Conservation (phyloP, 257 asterid genomes). For the Cordia subcordata region DNA sequence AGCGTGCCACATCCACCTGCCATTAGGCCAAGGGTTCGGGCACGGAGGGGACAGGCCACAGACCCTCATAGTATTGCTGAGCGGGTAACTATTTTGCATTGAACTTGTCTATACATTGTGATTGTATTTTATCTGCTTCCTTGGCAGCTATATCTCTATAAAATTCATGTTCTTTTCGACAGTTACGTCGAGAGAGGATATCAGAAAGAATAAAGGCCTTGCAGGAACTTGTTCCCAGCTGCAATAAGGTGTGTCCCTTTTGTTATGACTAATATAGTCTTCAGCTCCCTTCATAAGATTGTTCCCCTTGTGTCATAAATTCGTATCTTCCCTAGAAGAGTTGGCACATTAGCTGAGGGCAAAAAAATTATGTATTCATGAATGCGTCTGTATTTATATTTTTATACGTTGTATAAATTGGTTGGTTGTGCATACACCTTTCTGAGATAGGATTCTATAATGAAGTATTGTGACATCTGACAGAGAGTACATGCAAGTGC, state of each 20-base stretch:
- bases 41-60: slow-evolving; percentile 90
- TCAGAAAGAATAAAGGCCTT: slow-evolving; percentile 86
- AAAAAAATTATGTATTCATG: no score
- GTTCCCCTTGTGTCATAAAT: no score
- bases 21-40: slow-evolving; percentile 78
- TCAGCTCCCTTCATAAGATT: not conserved
- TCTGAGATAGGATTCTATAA: no score
- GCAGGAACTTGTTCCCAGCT: slow-evolving; percentile 93
- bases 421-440: no score
- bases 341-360: no score
- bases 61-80: slow-evolving; percentile 96
- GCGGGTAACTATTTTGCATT: slow-evolving; percentile 38
- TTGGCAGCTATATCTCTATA: not conserved
- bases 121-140: not conserved
- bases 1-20: slow-evolving; percentile 66
- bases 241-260: slow-evolving; percentile 60
- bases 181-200: slow-evolving; percentile 86
- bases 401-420: no score
- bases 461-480: no score
- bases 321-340: no score
- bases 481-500: no score
- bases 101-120: not conserved
- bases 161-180: slow-evolving; percentile 23
- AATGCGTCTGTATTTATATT: no score
- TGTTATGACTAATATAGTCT: not conserved